A percentile compares a stretch with the other conserved stretches of the same genome.
phyloP scores from a whole-genome alignment of 495 filamentous ascomycete species.

The Pyrenopolyporus hunteri region DNA sequence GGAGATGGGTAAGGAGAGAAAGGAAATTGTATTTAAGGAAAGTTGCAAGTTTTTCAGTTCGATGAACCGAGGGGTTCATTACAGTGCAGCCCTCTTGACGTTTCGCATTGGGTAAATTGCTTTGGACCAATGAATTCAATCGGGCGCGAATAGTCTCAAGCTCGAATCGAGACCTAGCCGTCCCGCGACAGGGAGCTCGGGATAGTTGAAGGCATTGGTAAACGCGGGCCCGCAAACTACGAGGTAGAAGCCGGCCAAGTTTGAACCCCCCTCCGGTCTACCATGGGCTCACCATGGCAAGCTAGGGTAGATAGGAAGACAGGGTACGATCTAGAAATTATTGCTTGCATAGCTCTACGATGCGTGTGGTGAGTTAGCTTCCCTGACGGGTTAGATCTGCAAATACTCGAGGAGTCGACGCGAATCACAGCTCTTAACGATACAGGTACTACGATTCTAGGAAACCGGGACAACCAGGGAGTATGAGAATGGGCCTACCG shows the following conservation, averaged over 20 bases:
- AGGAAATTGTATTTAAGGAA: conserved; percentile 26
- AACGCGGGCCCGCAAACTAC: conserved; percentile 3
- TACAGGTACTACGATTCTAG: conserved; percentile 32
- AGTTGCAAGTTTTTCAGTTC: conserved; percentile 10
- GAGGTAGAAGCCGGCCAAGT: conserved; percentile 13
- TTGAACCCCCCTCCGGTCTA: conserved; percentile 2
- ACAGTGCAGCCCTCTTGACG: conserved; percentile 7
- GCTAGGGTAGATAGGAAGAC: neutral
- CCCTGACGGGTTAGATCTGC: conserved; percentile 21
- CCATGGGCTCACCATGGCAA: conserved; percentile 13
- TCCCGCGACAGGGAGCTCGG: neutral
- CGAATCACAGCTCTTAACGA: conserved; percentile 37
- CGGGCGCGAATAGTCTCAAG: conserved; percentile 30
- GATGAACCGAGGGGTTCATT: neutral
- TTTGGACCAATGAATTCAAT: conserved; percentile 30
- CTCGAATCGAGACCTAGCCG: conserved; percentile 22
- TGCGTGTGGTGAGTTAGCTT: conserved; percentile 21
- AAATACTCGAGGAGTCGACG: conserved; percentile 10
- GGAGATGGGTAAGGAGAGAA: conserved; percentile 6
- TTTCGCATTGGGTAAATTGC: conserved; percentile 31
- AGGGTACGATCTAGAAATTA: conserved; percentile 20
- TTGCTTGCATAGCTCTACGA: conserved; percentile 24
- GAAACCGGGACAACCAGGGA: conserved; percentile 34
- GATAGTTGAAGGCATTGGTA: conserved; percentile 19
- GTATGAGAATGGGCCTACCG: conserved; percentile 39